Evolutionary conservation across 1,284 basidiomycete species (phyloP).

Genomic region (Sphagnurus paluster): DNA sequence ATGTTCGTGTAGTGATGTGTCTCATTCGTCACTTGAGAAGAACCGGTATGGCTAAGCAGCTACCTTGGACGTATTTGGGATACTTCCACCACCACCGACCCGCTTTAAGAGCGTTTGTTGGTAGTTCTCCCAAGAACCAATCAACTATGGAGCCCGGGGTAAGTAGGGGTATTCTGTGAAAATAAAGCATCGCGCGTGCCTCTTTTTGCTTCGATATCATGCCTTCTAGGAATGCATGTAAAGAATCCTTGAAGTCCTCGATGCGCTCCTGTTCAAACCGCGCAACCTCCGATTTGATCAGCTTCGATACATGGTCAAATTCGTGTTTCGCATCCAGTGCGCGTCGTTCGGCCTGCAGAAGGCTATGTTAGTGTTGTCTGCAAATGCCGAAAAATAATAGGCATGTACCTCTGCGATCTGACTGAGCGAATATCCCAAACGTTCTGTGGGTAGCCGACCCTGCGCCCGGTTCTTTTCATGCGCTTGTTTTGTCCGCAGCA

Average conservation of each 20-base stretch:
- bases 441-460: slow-evolving; percentile 67
- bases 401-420: slow-evolving; percentile 76
- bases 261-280: slow-evolving; percentile 93
- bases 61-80: slow-evolving; percentile 12
- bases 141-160: slow-evolving; percentile 46
- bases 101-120: slow-evolving; percentile 65
- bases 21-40: no score
- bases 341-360: slow-evolving; percentile 85
- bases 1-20: no score
- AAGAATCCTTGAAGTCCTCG: slow-evolving; percentile 79
- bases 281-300: slow-evolving; percentile 91
- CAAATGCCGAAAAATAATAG: neutral
- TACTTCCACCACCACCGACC: slow-evolving; percentile 31
- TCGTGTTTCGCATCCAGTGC: slow-evolving; percentile 81
- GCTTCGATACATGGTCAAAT: slow-evolving; percentile 84
- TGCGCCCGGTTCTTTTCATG: slow-evolving; percentile 83
- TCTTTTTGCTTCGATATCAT: slow-evolving; percentile 84
- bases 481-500: slow-evolving; percentile 66
- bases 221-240: slow-evolving; percentile 79
- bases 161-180: neutral
- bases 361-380: neutral
- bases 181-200: slow-evolving; percentile 38
- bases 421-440: slow-evolving; percentile 65
- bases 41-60: slow-evolving; percentile 2
- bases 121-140: slow-evolving; percentile 72